Base-by-base conservation (phyloP, 2,329 filamentous ascomycete species). In the Cytospora chrysosperma region DNA sequence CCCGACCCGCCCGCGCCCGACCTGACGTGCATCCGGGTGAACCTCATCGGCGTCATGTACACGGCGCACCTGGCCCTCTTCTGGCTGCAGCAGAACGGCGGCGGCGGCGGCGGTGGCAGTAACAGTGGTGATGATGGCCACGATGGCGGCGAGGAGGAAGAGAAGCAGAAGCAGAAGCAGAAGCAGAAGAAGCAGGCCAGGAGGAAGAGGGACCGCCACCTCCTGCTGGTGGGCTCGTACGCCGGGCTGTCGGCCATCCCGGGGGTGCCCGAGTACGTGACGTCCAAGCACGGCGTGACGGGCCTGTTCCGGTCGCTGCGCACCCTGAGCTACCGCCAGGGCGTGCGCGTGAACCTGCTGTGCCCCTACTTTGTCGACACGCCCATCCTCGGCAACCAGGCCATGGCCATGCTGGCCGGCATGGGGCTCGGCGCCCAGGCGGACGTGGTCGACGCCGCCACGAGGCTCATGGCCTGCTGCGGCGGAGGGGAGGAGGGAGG, bases 291-390 rank as follows among this genome's bases (percentile, higher is more conserved):
- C 74, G 88, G 81, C 24, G 81, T 91, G 0, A 78, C 88, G 13
- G 88, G 88, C 0, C 75, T 90, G 37, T 90, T 88, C 73, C 81
- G 88, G 51, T 78, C 80, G 7, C 75, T 91, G 53, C 79, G 87
- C 19, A 72, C 77, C 4, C 81, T 81, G 0, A 76, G 81, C 2
- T 78, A 79, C 60, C 67, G 74, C 9, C 74, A 79, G 50, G 83
- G 84, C 27, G 75, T 90, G 50, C 80, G 88, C 52, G 77, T 88
- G 64, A 91, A 90, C 70, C 78, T 89, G 70, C 72, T 91, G n/a
- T 82, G 81, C 63, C 88, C 88, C 0, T 90, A 89, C 74, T 90
- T 89, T 72, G 77, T 81, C 69, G 82, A 86, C 68, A 88, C 85
- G 17, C 83, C 85, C n/a, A 80, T 90, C 52, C 71, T 88, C 4